phyloP scores from a whole-genome alignment of 2,329 filamentous ascomycete genomes.

The Ophiocordyceps camponoti-leonardi region DNA sequence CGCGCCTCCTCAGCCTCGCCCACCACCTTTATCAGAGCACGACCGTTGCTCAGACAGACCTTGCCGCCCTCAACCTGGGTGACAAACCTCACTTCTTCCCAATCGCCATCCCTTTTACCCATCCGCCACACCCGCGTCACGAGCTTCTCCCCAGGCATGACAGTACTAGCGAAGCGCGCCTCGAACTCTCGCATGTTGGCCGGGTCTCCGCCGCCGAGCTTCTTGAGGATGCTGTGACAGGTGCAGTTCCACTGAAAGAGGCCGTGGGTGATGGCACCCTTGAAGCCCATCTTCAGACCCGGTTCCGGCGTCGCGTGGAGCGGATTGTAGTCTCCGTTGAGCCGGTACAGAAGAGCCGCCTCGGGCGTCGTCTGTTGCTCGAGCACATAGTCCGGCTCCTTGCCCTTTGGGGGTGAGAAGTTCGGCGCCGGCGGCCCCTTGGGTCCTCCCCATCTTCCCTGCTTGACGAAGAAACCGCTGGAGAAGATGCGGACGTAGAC shows the following conservation, averaged over 20 bases:
- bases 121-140: slow-evolving; percentile 68
- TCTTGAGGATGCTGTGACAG: slow-evolving; percentile 54
- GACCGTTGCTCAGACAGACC: slow-evolving; percentile 73
- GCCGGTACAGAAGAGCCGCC: slow-evolving; percentile 61
- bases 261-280: slow-evolving; percentile 77
- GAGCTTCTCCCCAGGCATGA: slow-evolving; percentile 68
- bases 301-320: slow-evolving; percentile 77
- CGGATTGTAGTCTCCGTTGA: slow-evolving; percentile 92
- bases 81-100: slow-evolving; percentile 70
- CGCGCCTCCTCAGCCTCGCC: slow-evolving; percentile 21
- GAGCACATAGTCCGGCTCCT: slow-evolving; percentile 55
- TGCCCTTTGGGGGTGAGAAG: slow-evolving; percentile 59
- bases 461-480: slow-evolving; percentile 64
- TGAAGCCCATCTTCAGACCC: slow-evolving; percentile 78
- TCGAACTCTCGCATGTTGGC: slow-evolving; percentile 77
- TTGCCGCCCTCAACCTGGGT: slow-evolving; percentile 66
- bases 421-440: slow-evolving; percentile 70
- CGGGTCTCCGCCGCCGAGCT: slow-evolving; percentile 60
- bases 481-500: slow-evolving; percentile 53
- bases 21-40: slow-evolving; percentile 56
- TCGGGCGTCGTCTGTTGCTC: slow-evolving; percentile 54
- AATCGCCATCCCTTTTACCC: slow-evolving; percentile 45
- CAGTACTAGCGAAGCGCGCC: slow-evolving; percentile 71
- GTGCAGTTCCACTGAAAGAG: slow-evolving; percentile 76
- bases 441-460: slow-evolving; percentile 72